Evolutionary conservation across 2,329 filamentous ascomycete genomes (phyloP).

Genomic region (Cadophora sp.): DNA sequence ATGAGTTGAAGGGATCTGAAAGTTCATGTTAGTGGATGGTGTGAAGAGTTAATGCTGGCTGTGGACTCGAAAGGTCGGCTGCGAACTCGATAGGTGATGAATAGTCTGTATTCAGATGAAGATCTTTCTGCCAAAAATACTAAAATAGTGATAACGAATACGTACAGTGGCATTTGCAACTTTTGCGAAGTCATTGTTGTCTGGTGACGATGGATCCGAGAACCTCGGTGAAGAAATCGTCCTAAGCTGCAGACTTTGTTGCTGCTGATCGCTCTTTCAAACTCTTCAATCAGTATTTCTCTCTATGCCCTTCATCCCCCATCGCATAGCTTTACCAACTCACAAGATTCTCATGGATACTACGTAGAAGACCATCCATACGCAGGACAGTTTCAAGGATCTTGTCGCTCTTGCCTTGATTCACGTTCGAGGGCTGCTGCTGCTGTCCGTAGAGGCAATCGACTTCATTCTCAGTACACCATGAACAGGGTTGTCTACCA

Average conservation of each 20-base stretch:
- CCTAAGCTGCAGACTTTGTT: slow-evolving; percentile 7
- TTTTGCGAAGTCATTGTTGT: slow-evolving; percentile 32
- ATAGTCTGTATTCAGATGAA: background rate
- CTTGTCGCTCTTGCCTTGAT: slow-evolving; percentile 58
- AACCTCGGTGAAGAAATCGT: slow-evolving; percentile 27
- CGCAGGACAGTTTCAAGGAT: slow-evolving; percentile 58
- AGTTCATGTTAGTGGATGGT: background rate
- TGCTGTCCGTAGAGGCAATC: slow-evolving; percentile 35
- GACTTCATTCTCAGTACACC: slow-evolving; percentile 36
- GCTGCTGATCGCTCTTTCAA: slow-evolving; percentile 26
- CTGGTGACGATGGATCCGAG: slow-evolving; percentile 29
- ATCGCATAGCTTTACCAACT: background rate
- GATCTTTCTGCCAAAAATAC: background rate
- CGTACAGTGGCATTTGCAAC: slow-evolving; percentile 33
- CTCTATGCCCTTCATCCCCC: background rate
- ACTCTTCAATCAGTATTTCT: background rate
- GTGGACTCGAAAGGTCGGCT: background rate
- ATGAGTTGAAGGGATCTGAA: slow-evolving; percentile 30
- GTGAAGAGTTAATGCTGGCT: background rate
- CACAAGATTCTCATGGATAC: slow-evolving; percentile 35
- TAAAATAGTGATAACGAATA: background rate
- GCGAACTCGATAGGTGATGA: background rate
- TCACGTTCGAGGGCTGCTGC: slow-evolving; percentile 34
- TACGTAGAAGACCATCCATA: slow-evolving; percentile 53
- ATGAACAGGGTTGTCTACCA: slow-evolving; percentile 34